phyloP scores from a whole-genome alignment of 2,329 filamentous ascomycete species.

The Coniochaeta pulveracea region DNA sequence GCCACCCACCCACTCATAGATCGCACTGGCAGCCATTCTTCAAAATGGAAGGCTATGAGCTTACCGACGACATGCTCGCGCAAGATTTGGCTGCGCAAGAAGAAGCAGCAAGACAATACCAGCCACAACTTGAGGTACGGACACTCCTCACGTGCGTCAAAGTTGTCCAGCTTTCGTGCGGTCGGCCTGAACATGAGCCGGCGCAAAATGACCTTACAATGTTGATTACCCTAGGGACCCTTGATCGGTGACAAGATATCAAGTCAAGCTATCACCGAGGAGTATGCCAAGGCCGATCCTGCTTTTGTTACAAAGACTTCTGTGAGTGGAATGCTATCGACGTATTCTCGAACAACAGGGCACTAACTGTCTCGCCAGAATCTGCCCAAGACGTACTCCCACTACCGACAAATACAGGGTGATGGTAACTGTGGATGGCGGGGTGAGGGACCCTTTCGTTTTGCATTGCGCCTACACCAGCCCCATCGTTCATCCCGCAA shows the following conservation, averaged over 20 bases:
- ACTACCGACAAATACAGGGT: constrained; percentile 78
- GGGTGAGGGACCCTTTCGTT: constrained; percentile 47
- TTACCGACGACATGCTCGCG: constrained; percentile 35
- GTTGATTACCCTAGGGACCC: constrained; percentile 53
- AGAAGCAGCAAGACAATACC: constrained; percentile 46
- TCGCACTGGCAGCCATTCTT: constrained; percentile 9
- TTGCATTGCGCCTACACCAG: too few species aligned
- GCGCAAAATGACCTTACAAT: neutral
- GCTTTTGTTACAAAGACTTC: constrained; percentile 78
- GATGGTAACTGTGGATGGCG: constrained; percentile 97
- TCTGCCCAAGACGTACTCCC: constrained; percentile 72
- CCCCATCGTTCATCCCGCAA: too few species aligned
- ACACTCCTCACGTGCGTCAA: constrained; percentile 1
- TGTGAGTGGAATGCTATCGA: constrained; percentile 38
- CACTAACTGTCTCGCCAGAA: constrained; percentile 21
- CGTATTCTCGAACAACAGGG: neutral
- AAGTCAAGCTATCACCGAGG: constrained; percentile 65
- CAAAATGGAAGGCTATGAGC: constrained; percentile 25
- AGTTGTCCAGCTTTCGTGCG: neutral
- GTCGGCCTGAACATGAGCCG: neutral
- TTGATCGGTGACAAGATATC: constrained; percentile 69
- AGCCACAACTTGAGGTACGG: constrained; percentile 44
- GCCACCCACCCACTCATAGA: constrained; percentile 5
- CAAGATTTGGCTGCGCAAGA: constrained; percentile 53
- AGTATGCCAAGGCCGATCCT: constrained; percentile 82